Conservation (phyloP, 2,329 filamentous ascomycete genomes). For the Venturia pyrina region DNA sequence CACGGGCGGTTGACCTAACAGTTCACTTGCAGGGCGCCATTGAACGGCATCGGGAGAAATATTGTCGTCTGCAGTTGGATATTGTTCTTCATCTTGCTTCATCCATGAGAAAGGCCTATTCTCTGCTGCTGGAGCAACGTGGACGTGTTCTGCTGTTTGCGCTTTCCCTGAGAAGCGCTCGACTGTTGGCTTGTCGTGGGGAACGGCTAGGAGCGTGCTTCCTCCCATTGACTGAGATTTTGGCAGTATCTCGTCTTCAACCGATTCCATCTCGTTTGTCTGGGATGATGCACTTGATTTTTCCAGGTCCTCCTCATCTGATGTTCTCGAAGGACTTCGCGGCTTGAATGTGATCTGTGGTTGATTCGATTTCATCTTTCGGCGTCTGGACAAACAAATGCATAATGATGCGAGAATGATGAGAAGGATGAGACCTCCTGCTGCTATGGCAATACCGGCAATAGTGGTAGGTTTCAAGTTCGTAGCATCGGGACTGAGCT, state of each 20-base stretch:
- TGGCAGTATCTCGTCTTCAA: background rate
- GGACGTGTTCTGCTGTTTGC: background rate
- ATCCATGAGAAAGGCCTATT: background rate
- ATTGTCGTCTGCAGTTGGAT: background rate
- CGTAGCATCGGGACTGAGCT: background rate
- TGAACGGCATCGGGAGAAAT: background rate
- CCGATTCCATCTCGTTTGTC: background rate
- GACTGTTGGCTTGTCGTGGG: background rate
- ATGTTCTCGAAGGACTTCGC: background rate
- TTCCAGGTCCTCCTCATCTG: background rate
- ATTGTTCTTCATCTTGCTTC: background rate
- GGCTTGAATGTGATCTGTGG: background rate
- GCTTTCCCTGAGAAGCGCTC: constrained; percentile 1
- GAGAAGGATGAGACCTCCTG: background rate
- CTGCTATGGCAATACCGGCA: background rate
- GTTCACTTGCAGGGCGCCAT: background rate
- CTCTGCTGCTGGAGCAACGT: background rate
- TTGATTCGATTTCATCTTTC: background rate
- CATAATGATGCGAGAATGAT: background rate
- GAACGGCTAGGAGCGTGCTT: background rate
- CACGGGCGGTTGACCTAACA: background rate
- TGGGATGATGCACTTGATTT: background rate
- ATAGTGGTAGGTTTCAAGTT: background rate
- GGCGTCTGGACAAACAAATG: background rate
- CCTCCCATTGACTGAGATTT: background rate